phyloP scores from a whole-genome alignment of 2,329 filamentous ascomycete genomes.

The Fusarium redolens region DNA sequence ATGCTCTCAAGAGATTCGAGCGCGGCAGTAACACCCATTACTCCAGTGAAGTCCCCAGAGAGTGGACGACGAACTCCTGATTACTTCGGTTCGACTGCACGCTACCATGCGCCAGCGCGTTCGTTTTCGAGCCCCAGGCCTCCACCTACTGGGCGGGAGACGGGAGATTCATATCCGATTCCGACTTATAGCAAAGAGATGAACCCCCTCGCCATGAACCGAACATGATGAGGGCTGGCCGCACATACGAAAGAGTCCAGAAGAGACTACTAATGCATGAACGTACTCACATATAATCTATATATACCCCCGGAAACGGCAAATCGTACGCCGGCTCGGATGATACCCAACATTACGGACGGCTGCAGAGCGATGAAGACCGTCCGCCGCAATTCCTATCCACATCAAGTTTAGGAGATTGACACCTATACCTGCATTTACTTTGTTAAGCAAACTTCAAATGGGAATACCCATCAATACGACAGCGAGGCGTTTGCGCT shows the following conservation, averaged over 20 bases:
- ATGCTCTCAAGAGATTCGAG: constrained; percentile 75
- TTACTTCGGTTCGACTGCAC: constrained; percentile 66
- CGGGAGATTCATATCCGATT: constrained; percentile 54
- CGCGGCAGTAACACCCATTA: constrained; percentile 64
- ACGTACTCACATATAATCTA: constrained; percentile 22
- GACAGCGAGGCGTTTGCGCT: constrained; percentile 34
- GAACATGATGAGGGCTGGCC: constrained; percentile 54
- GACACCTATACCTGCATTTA: constrained; percentile 24
- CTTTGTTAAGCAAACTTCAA: constrained; percentile 25
- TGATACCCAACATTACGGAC: background rate
- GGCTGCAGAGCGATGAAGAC: constrained; percentile 4
- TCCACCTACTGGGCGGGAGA: constrained; percentile 59
- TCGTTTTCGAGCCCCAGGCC: constrained; percentile 68
- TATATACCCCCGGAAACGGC: constrained; percentile 10
- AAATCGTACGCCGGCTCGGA: background rate
- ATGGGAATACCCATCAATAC: constrained; percentile 9
- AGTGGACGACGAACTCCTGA: constrained; percentile 62
- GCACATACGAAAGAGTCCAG: constrained; percentile 3
- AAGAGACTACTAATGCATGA: constrained; percentile 14
- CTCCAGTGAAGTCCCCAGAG: constrained; percentile 52
- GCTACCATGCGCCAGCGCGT: constrained; percentile 64
- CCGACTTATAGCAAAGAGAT: constrained; percentile 54
- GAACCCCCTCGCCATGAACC: constrained; percentile 68
- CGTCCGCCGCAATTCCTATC: background rate
- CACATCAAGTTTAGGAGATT: background rate